These are phyloP conservation scores for Lachancea lanzarotensis DNA, from an alignment of 805 yeast species.

Conservation along the genomic window DNA sequence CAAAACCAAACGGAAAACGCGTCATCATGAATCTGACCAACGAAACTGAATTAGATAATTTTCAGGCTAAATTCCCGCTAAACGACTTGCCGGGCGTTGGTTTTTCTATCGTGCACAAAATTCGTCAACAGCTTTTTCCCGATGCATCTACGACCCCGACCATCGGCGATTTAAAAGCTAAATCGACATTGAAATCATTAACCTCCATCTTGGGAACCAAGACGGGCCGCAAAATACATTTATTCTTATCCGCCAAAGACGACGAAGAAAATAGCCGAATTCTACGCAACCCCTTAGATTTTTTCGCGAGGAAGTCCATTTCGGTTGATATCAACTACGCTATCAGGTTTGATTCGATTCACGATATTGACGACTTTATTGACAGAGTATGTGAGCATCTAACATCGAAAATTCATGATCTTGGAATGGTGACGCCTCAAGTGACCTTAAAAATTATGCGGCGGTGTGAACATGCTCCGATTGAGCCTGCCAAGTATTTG, in stretches of 20 bases:
- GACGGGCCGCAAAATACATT: slow-evolving; percentile 57
- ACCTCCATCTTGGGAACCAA: slow-evolving; percentile 52
- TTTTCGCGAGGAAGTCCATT: slow-evolving; percentile 59
- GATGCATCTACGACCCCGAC: slow-evolving; percentile 5
- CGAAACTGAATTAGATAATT: slow-evolving; percentile 33
- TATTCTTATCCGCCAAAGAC: slow-evolving; percentile 64
- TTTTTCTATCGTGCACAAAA: slow-evolving; percentile 15
- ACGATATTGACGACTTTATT: slow-evolving; percentile 62
- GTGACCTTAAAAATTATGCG: slow-evolving; percentile 60
- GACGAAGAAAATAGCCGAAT: slow-evolving; percentile 47
- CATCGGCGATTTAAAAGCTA: slow-evolving; percentile 36
- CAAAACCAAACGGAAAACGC: slow-evolving; percentile 73
- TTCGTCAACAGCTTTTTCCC: slow-evolving; percentile 14
- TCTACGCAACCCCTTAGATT: slow-evolving; percentile 40
- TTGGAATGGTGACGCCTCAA: slow-evolving; percentile 47
- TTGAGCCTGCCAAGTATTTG: slow-evolving; percentile 67
- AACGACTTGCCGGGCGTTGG: slow-evolving; percentile 62
- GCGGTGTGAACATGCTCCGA: slow-evolving; percentile 60
- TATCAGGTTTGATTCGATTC: slow-evolving; percentile 56
- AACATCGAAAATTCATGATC: slow-evolving; percentile 41
- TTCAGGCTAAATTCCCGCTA: slow-evolving; percentile 25
- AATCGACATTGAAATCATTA: slow-evolving; percentile 36
- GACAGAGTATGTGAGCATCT: slow-evolving; percentile 54
- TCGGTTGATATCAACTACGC: slow-evolving; percentile 93
- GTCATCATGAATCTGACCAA: slow-evolving; percentile 34